Base-by-base conservation (phyloP, 2,329 filamentous ascomycete species). In the Geosmithia flava region DNA sequence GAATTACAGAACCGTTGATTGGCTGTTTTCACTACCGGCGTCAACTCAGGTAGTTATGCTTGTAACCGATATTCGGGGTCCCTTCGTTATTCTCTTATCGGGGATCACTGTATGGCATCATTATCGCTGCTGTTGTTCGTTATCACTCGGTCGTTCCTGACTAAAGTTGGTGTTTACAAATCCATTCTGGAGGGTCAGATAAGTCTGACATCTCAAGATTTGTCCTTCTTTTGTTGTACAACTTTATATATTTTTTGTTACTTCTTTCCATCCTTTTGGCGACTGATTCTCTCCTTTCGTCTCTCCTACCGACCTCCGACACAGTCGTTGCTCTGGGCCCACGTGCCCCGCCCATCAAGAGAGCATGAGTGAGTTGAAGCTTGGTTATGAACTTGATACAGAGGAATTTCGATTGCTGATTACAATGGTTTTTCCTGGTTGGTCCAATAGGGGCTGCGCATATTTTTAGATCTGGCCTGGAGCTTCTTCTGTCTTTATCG, bases 1-100 rank as follows among this genome's bases (percentile, higher is more conserved):
- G 45, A 46, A 46, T 46, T 46, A 40, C 11, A 30, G 11, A n/a
- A 30, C 5, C 17, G 11, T 13, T 46, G 45, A 46, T 46, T 46
- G 45, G 45, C 16, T 37, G 33, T 37, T 16, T 13, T 37, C 11
- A 37, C 33, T 37, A 37, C 33, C 33, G 33, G 33, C 33, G 33
- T 13, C 33, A 16, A 37, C 33, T 37, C 33, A 37, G 13, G 33
- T 37, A 11, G 11, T 3, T 16, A 37, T 37, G 33, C 11, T 7
- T 37, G 3, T 37, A 37, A 7, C 33, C 23, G 15, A 37, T 37
- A 13, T 3, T 37, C 6, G 3, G 3, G 33, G 11, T 11, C 10
- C 33, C n/a, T n/a, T 16, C 10, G 13, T 7, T 37, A 37, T 37
- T 11, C 33, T 11, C 11, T 37, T 37, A 37, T 37, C 11, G 11